Base-by-base conservation (phyloP, 148 eudicot species). In the Diospyros kaki region DNA sequence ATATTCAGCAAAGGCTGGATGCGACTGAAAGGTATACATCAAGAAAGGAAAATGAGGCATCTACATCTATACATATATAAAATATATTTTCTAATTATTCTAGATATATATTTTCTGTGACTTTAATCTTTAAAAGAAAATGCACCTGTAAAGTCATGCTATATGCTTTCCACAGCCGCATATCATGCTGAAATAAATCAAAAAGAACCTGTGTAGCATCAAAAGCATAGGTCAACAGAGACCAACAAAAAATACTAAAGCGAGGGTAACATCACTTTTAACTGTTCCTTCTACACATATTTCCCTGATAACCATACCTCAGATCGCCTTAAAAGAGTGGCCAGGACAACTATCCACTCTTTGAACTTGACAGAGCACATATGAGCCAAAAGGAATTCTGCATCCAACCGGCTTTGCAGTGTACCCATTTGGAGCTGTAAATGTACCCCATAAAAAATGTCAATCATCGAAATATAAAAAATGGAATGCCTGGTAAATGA, bases 321-420 rank as follows among this genome's bases (percentile, higher is more conserved):
- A 55, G 96, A 89, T 82, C 98, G 89, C 80, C 98, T 87, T 77
- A 95, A 79, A 56, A 95, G 89, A 75, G 98, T 95, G 65, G 98
- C 98, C 79, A 95, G 89, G 55, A 95, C 94, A 71, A 95, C 97
- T 50, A 95, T 90, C 98, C 98, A 95, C 80, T 95, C 98, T 78
- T 95, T 92, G 80, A 95, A 95, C 83, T 95, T 95, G 82, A 95
- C 97, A 71, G 98, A 90, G 80, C 98, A 95, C 98, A 95, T 95
- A 62, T 95, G 96, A 72, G 98, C 88, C 86, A 95, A 84, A 54
- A 95, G 94, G 77, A 95, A 95, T 78, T 95, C 98, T 66, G 98
- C 98, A 82, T 95, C 98, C 87, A 95, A 83, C 39, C 98, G 91
- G 83, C 93, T 95, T 79, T 95, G 98, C 78, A 95, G 84, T 9